Conservation (phyloP, 2,329 filamentous ascomycete genomes). For the Exophiala alcalophila region DNA sequence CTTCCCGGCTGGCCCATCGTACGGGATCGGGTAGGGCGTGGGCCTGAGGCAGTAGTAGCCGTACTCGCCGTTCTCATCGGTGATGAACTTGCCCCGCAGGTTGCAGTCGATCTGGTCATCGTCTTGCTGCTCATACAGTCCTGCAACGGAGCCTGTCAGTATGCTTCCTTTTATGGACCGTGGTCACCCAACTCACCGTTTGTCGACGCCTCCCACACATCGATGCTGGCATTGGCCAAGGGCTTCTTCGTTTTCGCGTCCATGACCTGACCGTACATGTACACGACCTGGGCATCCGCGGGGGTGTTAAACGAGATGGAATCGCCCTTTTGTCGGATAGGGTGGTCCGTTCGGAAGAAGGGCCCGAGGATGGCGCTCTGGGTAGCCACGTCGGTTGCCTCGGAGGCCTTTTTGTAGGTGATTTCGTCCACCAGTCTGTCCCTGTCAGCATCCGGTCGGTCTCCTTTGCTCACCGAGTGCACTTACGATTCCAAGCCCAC, state of each 20-base stretch:
- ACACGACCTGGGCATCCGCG: slow-evolving; percentile 54
- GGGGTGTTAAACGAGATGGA: slow-evolving; percentile 58
- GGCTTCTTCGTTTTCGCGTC: slow-evolving; percentile 61
- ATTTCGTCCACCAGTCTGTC: slow-evolving; percentile 71
- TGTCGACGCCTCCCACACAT: slow-evolving; percentile 77
- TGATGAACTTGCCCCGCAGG: slow-evolving; percentile 67
- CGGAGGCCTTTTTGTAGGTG: slow-evolving; percentile 62
- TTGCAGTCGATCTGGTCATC: slow-evolving; percentile 67
- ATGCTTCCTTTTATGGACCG: background rate
- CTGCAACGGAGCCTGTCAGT: slow-evolving; percentile 29
- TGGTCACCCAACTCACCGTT: slow-evolving; percentile 52
- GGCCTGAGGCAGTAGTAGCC: slow-evolving; percentile 60
- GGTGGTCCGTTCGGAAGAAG: slow-evolving; percentile 75
- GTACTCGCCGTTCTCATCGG: slow-evolving; percentile 63
- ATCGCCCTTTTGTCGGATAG: slow-evolving; percentile 65
- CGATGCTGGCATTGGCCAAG: slow-evolving; percentile 63
- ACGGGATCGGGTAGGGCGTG: slow-evolving; percentile 55
- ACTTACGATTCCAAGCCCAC: slow-evolving; percentile 57
- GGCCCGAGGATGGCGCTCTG: slow-evolving; percentile 79
- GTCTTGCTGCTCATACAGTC: slow-evolving; percentile 70
- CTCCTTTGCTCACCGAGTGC: no score
- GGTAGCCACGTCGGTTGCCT: slow-evolving; percentile 57
- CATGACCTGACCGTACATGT: slow-evolving; percentile 63
- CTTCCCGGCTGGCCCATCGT: slow-evolving; percentile 58
- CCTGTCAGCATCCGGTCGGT: slow-evolving; percentile 16